These are phyloP conservation scores for Micractinium sp. DNA, from an alignment of 139 green algal genomes.

Conservation along the genomic window DNA sequence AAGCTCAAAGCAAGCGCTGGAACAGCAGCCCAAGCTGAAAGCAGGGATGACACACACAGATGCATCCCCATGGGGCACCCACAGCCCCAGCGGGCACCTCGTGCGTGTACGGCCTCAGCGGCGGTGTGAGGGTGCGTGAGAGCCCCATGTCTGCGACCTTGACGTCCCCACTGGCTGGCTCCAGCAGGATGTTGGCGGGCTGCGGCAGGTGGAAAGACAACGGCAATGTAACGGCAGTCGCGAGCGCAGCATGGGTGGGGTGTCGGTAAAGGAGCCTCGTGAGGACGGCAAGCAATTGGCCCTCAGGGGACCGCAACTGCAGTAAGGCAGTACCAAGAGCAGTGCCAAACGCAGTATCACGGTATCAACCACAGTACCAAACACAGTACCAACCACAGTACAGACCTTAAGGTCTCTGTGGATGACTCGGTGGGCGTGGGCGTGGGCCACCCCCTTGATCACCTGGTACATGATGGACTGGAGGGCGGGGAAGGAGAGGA, in stretches of 20 bases:
- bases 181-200: conserved; percentile 77
- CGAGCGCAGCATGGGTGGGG: conserved; percentile 20
- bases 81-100: conserved; percentile 24
- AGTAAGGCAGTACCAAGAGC: too few species aligned
- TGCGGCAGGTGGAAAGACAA: conserved; percentile 39
- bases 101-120: conserved; percentile 57
- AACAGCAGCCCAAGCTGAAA: too few species aligned
- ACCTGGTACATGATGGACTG: conserved; percentile 85
- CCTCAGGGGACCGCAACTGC: too few species aligned
- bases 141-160: conserved; percentile 82
- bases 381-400: not conserved
- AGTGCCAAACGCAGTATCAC: too few species aligned
- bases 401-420: conserved; percentile 64
- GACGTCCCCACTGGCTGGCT: conserved; percentile 51
- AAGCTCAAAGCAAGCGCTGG: too few species aligned
- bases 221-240: not conserved
- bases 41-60: too few species aligned
- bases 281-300: too few species aligned
- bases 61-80: not conserved
- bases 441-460: conserved; percentile 72
- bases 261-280: conserved; percentile 50
- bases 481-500: not conserved
- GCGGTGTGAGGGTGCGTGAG: conserved; percentile 63
- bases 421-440: conserved; percentile 82
- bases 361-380: too few species aligned